Percentiles rank a stretch among this genome's conserved stretches.
phyloP scores from a whole-genome alignment of 2,329 filamentous ascomycete genomes.

The Penicillium sp. region DNA sequence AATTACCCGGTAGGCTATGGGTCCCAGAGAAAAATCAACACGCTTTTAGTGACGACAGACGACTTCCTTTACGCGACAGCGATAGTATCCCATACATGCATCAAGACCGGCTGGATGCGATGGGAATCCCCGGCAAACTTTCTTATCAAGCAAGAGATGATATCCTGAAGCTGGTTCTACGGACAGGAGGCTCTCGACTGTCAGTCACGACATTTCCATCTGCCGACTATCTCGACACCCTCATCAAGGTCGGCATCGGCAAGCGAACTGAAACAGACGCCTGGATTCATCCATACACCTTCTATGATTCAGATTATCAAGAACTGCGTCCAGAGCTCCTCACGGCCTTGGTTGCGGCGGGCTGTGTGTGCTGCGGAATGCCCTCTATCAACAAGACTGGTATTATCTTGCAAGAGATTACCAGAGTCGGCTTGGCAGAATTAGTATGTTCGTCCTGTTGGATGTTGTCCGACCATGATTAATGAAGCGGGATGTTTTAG shows the following conservation, averaged over 20 bases:
- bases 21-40: conserved; percentile 24
- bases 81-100: conserved; percentile 19
- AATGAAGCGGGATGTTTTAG: neutral
- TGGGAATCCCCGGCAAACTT: conserved; percentile 18
- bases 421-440: conserved; percentile 15
- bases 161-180: conserved; percentile 20
- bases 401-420: conserved; percentile 23
- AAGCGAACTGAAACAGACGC: conserved; percentile 23
- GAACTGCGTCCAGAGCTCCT: conserved; percentile 18
- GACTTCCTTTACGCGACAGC: conserved; percentile 18
- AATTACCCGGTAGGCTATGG: conserved; percentile 14
- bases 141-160: conserved; percentile 19
- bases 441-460: conserved; percentile 6
- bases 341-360: conserved; percentile 17
- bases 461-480: neutral
- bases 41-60: conserved; percentile 20
- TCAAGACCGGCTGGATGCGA: conserved; percentile 13
- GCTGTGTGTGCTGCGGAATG: conserved; percentile 24
- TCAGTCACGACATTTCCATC: conserved; percentile 22
- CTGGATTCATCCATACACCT: conserved; percentile 23
- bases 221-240: conserved; percentile 22
- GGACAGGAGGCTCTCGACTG: conserved; percentile 18
- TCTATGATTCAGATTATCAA: conserved; percentile 18
- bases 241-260: conserved; percentile 23
- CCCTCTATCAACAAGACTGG: conserved; percentile 22